These are phyloP conservation scores for Ananas comosus DNA, from an alignment of 176 grass and related monocot species.

Conservation along the genomic window DNA sequence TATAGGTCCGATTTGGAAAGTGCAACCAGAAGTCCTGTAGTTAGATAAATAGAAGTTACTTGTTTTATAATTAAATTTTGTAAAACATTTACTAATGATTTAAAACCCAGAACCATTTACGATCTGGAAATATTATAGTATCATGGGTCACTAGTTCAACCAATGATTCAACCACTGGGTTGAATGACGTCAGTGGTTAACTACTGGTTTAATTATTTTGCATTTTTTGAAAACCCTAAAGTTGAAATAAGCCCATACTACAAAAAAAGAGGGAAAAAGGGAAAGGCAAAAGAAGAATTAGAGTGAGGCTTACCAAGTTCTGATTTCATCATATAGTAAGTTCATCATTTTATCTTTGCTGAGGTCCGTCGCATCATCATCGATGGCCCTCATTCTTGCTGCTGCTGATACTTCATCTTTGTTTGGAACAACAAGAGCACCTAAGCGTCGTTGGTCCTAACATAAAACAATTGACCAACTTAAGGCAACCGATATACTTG, in stretches of 20 bases:
- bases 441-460: slow-evolving; percentile 53
- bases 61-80: background rate
- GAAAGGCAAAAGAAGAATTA: background rate
- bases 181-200: too few species aligned
- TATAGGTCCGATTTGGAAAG: slow-evolving; percentile 71
- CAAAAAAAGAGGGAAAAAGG: background rate
- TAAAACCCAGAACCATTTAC: too few species aligned
- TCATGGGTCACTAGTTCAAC: too few species aligned
- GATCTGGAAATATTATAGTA: too few species aligned
- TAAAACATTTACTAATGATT: too few species aligned
- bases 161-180: too few species aligned
- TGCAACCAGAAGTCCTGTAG: slow-evolving; percentile 49
- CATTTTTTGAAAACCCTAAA: background rate
- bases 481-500: background rate
- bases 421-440: slow-evolving; percentile 82
- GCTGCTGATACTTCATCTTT: slow-evolving; percentile 58
- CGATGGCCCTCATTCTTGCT: slow-evolving; percentile 33
- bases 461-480: background rate
- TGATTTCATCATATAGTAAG: slow-evolving; percentile 58
- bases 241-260: background rate
- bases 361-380: slow-evolving; percentile 26
- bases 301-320: slow-evolving; percentile 46
- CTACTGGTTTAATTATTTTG: background rate
- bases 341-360: slow-evolving; percentile 41
- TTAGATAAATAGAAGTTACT: slow-evolving; percentile 14